Percentiles rank a stretch among this genome's conserved stretches.
These are phyloP conservation scores for Lathyrus tuberosus DNA, from an alignment of 306 rosid species.

Conservation along the genomic window DNA sequence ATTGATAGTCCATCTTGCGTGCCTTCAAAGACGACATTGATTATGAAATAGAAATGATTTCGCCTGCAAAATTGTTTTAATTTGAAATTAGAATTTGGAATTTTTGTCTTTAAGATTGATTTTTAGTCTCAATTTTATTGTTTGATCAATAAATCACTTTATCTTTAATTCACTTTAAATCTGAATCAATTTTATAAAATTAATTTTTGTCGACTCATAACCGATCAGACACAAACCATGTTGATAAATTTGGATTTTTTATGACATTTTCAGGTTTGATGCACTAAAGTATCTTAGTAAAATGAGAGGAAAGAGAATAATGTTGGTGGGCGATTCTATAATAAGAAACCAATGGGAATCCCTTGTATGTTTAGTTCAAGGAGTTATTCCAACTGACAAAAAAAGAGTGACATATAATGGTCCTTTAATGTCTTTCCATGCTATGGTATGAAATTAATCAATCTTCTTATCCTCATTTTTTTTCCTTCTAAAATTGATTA, in stretches of 20 bases:
- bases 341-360: conserved; percentile 99
- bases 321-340: conserved; percentile 97
- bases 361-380: conserved; percentile 89
- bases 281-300: conserved; percentile 82
- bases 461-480: conserved; percentile 13
- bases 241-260: conserved; percentile 30
- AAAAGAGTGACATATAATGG: conserved; percentile 78
- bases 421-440: conserved; percentile 92
- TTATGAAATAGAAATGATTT: no score
- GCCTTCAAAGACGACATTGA: no score
- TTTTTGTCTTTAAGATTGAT: no score
- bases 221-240: neutral
- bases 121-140: no score
- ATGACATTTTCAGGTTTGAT: conserved; percentile 69
- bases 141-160: no score
- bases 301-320: conserved; percentile 83
- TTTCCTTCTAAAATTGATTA: conserved; percentile 21
- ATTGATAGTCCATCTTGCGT: no score
- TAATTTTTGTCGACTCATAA: neutral
- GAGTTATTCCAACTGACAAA: conserved; percentile 76
- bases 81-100: no score
- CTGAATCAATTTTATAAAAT: neutral
- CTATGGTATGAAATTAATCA: conserved; percentile 56
- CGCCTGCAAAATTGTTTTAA: no score
- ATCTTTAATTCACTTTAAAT: no score